These are phyloP conservation scores for Stagonosporopsis vannaccii DNA, from an alignment of 2,329 filamentous ascomycete species.

Conservation along the genomic window DNA sequence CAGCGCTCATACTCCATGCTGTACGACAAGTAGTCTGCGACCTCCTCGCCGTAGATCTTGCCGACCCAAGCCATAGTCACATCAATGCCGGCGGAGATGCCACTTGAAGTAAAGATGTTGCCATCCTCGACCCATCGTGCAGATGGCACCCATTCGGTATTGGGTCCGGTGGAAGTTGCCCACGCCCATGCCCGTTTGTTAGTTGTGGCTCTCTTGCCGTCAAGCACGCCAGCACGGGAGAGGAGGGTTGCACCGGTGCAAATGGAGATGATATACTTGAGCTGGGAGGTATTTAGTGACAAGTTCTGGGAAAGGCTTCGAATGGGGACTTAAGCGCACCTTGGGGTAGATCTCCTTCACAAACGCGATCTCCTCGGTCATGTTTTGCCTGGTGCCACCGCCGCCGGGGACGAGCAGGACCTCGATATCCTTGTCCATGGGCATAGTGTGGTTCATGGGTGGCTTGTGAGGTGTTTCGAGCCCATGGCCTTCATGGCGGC, in stretches of 20 bases:
- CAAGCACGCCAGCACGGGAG: conserved; percentile 66
- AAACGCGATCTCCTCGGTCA: conserved; percentile 55
- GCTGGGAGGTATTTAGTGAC: conserved; percentile 4
- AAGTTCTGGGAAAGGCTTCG: neutral
- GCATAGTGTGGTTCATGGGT: conserved; percentile 14
- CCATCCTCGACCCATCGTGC: conserved; percentile 70
- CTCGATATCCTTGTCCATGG: conserved; percentile 54
- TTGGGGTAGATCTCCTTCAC: conserved; percentile 57
- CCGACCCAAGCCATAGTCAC: conserved; percentile 64
- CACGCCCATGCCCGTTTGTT: conserved; percentile 66
- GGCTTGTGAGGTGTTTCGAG: neutral
- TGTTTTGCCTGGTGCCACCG: conserved; percentile 52
- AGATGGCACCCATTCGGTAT: conserved; percentile 62
- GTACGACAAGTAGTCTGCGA: conserved; percentile 57
- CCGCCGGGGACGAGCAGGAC: conserved; percentile 73
- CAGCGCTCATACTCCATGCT: conserved; percentile 65
- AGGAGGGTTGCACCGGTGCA: conserved; percentile 70
- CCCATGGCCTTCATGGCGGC: conserved; percentile 13
- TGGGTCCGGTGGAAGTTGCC: conserved; percentile 57
- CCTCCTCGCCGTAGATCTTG: conserved; percentile 61
- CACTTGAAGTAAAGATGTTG: conserved; percentile 70
- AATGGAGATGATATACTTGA: conserved; percentile 66
- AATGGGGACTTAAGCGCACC: conserved; percentile 36
- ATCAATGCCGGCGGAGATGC: conserved; percentile 69
- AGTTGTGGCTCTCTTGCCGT: conserved; percentile 68